phyloP scores from a whole-genome alignment of 2,329 filamentous ascomycete genomes.

The Diaporthe sp. region DNA sequence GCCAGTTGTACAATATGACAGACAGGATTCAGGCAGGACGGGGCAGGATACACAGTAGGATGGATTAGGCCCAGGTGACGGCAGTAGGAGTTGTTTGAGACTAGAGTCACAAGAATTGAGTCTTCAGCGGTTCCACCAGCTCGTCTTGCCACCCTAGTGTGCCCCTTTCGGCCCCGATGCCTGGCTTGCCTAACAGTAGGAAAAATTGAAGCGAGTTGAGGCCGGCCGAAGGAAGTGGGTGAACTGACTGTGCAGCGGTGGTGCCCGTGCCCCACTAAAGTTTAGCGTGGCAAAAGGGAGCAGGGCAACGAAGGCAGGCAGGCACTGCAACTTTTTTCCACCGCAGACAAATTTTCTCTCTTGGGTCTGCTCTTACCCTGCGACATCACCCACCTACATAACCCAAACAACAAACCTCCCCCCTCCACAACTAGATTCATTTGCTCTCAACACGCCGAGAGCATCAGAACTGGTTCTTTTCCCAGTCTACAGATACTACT shows the following conservation, averaged over 20 bases:
- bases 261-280: constrained; percentile 26
- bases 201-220: not conserved
- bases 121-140: not conserved
- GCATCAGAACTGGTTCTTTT: constrained; percentile 59
- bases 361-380: constrained; percentile 17
- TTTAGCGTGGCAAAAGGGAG: constrained; percentile 23
- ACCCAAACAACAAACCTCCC: constrained; percentile 26
- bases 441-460: constrained; percentile 56
- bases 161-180: not conserved
- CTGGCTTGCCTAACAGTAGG: not conserved
- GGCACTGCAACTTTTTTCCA: constrained; percentile 31
- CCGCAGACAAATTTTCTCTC: constrained; percentile 33
- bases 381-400: constrained; percentile 28
- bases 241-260: not conserved
- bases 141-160: not conserved
- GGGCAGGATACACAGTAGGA: not conserved
- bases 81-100: not conserved
- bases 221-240: constrained; percentile 1
- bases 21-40: not conserved
- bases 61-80: not conserved
- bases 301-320: constrained; percentile 12
- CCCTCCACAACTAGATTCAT: constrained; percentile 32
- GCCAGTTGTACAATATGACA: constrained; percentile 4
- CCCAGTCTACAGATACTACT: constrained; percentile 38
- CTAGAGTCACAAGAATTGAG: not conserved